phyloP scores from a whole-genome alignment of 306 rosid genomes.

The Cyclanthera cordifolia region DNA sequence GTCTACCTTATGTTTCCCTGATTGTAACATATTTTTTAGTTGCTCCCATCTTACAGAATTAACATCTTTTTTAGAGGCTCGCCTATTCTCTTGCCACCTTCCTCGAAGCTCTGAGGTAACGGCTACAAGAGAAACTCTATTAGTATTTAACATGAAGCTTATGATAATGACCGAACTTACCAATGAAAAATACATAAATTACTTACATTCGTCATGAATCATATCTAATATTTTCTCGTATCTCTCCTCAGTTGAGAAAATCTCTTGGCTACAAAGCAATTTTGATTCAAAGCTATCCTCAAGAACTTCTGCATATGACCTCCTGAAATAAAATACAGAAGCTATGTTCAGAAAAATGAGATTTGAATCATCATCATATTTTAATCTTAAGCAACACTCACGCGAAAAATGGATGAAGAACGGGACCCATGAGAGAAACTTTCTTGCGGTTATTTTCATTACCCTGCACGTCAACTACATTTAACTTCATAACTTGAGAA shows the following conservation, averaged over 20 bases:
- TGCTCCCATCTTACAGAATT: conserved; percentile 76
- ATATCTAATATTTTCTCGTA: conserved; percentile 64
- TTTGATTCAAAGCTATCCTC: conserved; percentile 51
- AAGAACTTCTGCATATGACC: conserved; percentile 65
- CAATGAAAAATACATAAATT: conserved; percentile 4
- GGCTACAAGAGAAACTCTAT: conserved; percentile 40
- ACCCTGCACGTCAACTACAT: conserved; percentile 43
- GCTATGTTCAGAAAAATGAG: conserved; percentile 19
- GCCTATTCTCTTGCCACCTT: conserved; percentile 63
- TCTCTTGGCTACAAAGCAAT: conserved; percentile 48
- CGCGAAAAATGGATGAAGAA: conserved; percentile 74
- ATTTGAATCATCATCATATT: conserved; percentile 14
- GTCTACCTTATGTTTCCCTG: conserved; percentile 61
- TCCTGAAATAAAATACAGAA: conserved; percentile 35
- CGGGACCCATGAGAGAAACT: conserved; percentile 50
- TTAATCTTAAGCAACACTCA: conserved; percentile 29
- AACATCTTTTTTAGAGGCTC: conserved; percentile 59
- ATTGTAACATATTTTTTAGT: conserved; percentile 55
- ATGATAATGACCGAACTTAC: not conserved
- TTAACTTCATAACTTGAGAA: not conserved
- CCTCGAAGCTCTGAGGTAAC: conserved; percentile 72
- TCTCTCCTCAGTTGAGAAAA: conserved; percentile 69
- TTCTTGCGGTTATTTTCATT: conserved; percentile 75
- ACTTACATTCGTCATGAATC: conserved; percentile 73
- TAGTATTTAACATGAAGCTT: not conserved